Percentiles rank a stretch among this genome's conserved stretches.
Evolutionary conservation across 163 green algal genomes (phyloP).

Genomic region (Chlamydomonas reinhardtii): DNA sequence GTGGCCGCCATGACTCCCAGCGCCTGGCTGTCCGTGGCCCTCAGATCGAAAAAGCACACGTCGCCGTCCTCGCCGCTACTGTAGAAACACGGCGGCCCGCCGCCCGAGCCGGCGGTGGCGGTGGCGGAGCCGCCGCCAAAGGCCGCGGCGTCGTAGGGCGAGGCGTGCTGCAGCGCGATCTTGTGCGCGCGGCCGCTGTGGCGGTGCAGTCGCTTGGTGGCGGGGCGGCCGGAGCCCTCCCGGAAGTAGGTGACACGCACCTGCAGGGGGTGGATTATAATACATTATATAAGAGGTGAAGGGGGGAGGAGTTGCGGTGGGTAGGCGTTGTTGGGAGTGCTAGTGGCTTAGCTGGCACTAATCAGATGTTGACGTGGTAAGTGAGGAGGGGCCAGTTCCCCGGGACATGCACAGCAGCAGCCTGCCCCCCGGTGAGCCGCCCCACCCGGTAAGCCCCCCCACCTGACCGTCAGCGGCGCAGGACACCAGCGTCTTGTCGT

Average conservation of each 20-base stretch:
- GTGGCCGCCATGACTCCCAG: slow-evolving; percentile 22
- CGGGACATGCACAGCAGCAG: no score
- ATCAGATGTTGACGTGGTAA: no score
- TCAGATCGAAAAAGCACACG: slow-evolving; percentile 56
- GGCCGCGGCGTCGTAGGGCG: slow-evolving; percentile 64
- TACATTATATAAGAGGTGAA: no score
- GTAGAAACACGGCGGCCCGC: slow-evolving; percentile 72
- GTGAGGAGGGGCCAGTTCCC: no score
- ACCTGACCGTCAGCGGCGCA: slow-evolving; percentile 87
- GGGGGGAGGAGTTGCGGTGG: no score
- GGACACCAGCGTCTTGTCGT: slow-evolving; percentile 73
- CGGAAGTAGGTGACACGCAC: slow-evolving; percentile 69
- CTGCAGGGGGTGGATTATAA: slow-evolving; percentile 52
- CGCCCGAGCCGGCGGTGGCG: slow-evolving; percentile 50
- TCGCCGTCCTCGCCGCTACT: slow-evolving; percentile 77
- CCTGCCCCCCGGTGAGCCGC: no score
- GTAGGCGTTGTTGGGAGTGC: no score
- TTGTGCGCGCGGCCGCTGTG: slow-evolving; percentile 83
- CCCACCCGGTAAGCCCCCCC: neutral
- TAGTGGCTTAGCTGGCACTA: no score
- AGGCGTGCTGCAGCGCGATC: slow-evolving; percentile 72
- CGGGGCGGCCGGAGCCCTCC: slow-evolving; percentile 50
- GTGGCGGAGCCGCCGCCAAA: neutral
- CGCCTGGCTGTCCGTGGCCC: neutral
- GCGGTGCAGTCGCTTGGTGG: slow-evolving; percentile 55